Percentiles rank a stretch among this genome's conserved stretches.
phyloP scores from a whole-genome alignment of 768 basidiomycete genomes.

The Mycena leptocephala region DNA sequence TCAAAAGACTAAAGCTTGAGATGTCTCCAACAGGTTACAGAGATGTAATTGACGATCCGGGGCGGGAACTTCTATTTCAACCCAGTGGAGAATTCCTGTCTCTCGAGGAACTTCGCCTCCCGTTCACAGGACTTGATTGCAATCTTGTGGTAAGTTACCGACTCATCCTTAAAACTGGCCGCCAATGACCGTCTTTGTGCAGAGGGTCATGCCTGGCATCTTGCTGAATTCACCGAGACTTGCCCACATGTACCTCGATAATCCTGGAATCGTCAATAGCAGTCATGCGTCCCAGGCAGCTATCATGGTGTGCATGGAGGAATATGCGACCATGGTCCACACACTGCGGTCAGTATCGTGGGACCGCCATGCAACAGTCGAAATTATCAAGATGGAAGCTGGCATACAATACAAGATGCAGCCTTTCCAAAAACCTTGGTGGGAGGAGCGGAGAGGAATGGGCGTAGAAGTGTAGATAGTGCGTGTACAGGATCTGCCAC shows the following conservation, averaged over 20 bases:
- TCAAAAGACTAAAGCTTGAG: slow-evolving; percentile 3
- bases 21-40: background rate
- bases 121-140: background rate
- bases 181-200: background rate
- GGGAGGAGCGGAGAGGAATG: slow-evolving; percentile 4
- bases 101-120: slow-evolving; percentile 9
- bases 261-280: background rate
- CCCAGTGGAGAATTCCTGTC: background rate
- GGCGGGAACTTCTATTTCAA: background rate
- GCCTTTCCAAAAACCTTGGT: background rate
- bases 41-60: background rate
- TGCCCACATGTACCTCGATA: slow-evolving; percentile 1
- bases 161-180: background rate
- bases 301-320: background rate
- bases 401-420: background rate
- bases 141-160: background rate
- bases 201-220: background rate
- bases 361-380: background rate
- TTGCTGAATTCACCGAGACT: slow-evolving; percentile 6
- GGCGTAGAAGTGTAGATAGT: too few relatives aligned
- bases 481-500: too few relatives aligned
- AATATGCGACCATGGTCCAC: background rate
- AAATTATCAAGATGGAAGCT: background rate
- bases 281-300: background rate
- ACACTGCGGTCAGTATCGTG: slow-evolving; percentile 9